These are phyloP conservation scores for Xerocomus potaroensis DNA, from an alignment of 768 basidiomycete genomes.

Conservation along the genomic window DNA sequence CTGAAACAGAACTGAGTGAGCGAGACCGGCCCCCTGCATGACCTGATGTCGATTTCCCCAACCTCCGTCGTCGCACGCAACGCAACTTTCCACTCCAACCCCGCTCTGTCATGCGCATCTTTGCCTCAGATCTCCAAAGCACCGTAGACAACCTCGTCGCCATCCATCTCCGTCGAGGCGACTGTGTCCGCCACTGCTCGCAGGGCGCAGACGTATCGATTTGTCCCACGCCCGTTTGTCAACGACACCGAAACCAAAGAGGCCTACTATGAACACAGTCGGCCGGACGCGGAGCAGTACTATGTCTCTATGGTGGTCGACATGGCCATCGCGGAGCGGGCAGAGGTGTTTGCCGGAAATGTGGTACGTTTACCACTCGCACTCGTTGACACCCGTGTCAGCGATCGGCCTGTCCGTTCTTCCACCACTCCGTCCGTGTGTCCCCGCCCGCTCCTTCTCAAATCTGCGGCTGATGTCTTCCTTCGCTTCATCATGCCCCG, in stretches of 20 bases:
- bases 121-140: slow-evolving; percentile 8
- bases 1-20: too few relatives aligned
- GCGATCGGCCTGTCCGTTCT: background rate
- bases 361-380: too few relatives aligned
- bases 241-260: slow-evolving; percentile 2
- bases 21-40: too few relatives aligned
- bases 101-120: slow-evolving; percentile 21
- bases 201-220: slow-evolving; percentile 37
- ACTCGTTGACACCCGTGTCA: background rate
- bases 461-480: slow-evolving; percentile 23
- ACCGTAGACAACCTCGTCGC: slow-evolving; percentile 46
- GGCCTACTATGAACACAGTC: slow-evolving; percentile 32
- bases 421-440: slow-evolving; percentile 27
- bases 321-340: slow-evolving; percentile 55
- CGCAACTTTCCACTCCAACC: slow-evolving; percentile 42
- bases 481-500: slow-evolving; percentile 6
- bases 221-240: slow-evolving; percentile 26
- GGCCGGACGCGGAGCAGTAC: slow-evolving; percentile 42
- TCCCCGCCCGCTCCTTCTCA: slow-evolving; percentile 24
- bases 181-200: slow-evolving; percentile 56
- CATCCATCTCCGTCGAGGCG: slow-evolving; percentile 54
- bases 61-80: slow-evolving; percentile 43
- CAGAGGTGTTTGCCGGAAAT: slow-evolving; percentile 59
- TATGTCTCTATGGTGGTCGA: slow-evolving; percentile 52
- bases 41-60: slow-evolving; percentile 40